Base-by-base conservation (phyloP, 805 yeast genomes). In the Kazachstania viticola region DNA sequence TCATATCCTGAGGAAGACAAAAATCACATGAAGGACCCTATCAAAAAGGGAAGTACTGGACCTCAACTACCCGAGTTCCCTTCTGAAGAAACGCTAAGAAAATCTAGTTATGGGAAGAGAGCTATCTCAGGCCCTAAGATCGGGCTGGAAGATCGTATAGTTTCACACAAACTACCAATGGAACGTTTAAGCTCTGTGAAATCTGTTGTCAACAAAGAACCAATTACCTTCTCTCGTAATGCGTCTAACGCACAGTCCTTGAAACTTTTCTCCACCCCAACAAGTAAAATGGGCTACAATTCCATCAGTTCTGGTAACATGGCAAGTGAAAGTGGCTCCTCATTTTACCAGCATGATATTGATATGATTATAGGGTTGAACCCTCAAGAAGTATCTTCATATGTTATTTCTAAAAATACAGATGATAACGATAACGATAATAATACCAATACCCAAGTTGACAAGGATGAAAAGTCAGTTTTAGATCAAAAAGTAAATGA, bases 1-100 rank as follows among this genome's bases (percentile, higher is more conserved):
- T 45, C 56, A 2, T 51, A 46, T 25, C 35, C 51, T 4, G 49
- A n/a, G n/a, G n/a, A n/a, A 44, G n/a, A 35, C 39, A 25, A 46
- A 19, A 19, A 11, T 11, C 11, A 19, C 11, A 8, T 7, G 7
- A 8, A 19, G 22, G 7, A 19, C 9, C 11, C 22, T 11, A 7
- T 19, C 11, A 11, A 19, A 19, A 19, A 19, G 11, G 7, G 22
- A 19, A 11, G 22, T 11, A 7, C 22, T 8, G 22, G 11, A 21
- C 36, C 36, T 5, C 7, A 12, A 21, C n/a, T 33, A 17, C 36
- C 36, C 4, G 28, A 33, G 14, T 29, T 33, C 12, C 36, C 36
- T 14, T 29, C 36, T 4, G 36, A 25, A 21, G 32, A 29, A 24
- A 21, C 21, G 5, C 16, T 33, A 13, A 33, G 36, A 17, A 33